Percentiles rank a stretch among this genome's conserved stretches.
phyloP scores from a whole-genome alignment of 2,329 filamentous ascomycete genomes.

The Hypocrella siamensis region DNA sequence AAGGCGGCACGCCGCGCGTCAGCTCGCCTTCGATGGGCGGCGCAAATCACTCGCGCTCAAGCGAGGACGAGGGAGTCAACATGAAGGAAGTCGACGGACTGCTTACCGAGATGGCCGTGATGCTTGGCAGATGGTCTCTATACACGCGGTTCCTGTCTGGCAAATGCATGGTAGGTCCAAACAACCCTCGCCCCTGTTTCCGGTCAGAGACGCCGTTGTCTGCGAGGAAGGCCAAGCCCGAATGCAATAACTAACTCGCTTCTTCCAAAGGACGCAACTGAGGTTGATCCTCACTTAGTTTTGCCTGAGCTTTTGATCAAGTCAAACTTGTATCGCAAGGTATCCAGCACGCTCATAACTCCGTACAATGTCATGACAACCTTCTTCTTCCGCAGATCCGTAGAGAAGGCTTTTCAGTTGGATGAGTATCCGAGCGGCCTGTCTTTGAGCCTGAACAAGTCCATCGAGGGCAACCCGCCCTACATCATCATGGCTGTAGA shows the following conservation, averaged over 20 bases:
- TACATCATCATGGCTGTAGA: constrained; percentile 93
- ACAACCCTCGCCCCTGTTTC: no score
- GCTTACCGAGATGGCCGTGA: constrained; percentile 74
- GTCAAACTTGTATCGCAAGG: constrained; percentile 68
- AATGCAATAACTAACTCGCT: no score
- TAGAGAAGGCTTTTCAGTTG: constrained; percentile 94
- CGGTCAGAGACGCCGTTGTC: no score
- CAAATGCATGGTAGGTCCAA: constrained; percentile 60
- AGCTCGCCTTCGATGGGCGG: constrained; percentile 58
- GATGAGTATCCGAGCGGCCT: constrained; percentile 76
- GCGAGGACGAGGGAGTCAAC: constrained; percentile 84
- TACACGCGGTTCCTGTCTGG: constrained; percentile 79
- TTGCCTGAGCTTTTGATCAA: constrained; percentile 62
- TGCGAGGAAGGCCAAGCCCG: no score
- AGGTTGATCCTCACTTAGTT: constrained; percentile 40
- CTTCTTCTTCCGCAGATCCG: constrained; percentile 91
- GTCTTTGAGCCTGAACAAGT: constrained; percentile 56
- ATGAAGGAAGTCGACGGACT: constrained; percentile 92
- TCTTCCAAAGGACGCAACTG: constrained; percentile 28
- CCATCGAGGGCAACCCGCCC: constrained; percentile 63
- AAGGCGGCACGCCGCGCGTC: constrained; percentile 48
- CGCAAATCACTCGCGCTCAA: constrained; percentile 37
- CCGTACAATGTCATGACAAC: constrained; percentile 88
- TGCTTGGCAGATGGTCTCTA: constrained; percentile 86
- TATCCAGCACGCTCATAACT: constrained; percentile 54